These are phyloP conservation scores for Colletotrichum incanum DNA, from an alignment of 2,329 filamentous ascomycete species.

Conservation along the genomic window DNA sequence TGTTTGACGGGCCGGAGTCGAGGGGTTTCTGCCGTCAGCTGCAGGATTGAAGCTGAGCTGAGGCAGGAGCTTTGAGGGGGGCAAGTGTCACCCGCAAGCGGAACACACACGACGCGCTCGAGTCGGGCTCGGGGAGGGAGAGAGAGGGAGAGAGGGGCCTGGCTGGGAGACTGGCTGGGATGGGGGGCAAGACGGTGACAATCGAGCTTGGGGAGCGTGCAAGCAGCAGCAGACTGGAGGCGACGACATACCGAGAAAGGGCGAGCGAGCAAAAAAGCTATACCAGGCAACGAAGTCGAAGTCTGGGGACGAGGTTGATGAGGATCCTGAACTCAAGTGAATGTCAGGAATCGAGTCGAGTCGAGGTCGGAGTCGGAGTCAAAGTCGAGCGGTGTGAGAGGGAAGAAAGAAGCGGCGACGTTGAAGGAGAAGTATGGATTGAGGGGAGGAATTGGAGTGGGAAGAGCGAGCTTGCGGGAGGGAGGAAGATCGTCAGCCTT, in stretches of 20 bases:
- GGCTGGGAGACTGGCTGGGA: slow-evolving; percentile 6
- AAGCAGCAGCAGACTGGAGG: neutral
- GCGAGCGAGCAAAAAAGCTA: slow-evolving; percentile 21
- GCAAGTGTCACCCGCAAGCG: slow-evolving; percentile 39
- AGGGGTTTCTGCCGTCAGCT: slow-evolving; percentile 12
- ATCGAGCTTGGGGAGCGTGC: slow-evolving; percentile 18
- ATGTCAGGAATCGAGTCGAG: slow-evolving; percentile 38
- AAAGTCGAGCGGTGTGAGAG: slow-evolving; percentile 41
- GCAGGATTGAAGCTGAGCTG: slow-evolving; percentile 21
- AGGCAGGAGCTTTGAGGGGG: slow-evolving; percentile 8
- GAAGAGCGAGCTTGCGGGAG: slow-evolving; percentile 39
- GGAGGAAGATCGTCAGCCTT: slow-evolving; percentile 46
- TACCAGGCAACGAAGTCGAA: slow-evolving; percentile 41
- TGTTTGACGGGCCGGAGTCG: slow-evolving; percentile 9
- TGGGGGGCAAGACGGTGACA: slow-evolving; percentile 11
- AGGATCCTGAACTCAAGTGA: slow-evolving; percentile 43
- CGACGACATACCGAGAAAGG: slow-evolving; percentile 36
- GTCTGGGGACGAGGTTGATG: slow-evolving; percentile 36
- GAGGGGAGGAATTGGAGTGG: slow-evolving; percentile 40
- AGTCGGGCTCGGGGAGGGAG: slow-evolving; percentile 25
- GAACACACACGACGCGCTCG: slow-evolving; percentile 11
- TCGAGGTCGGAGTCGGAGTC: slow-evolving; percentile 25
- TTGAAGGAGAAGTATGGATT: slow-evolving; percentile 43
- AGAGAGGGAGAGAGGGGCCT: neutral
- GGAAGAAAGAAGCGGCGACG: slow-evolving; percentile 43